These are phyloP conservation scores for Colletotrichum lupini DNA, from an alignment of 2,329 filamentous ascomycete genomes.

Conservation along the genomic window DNA sequence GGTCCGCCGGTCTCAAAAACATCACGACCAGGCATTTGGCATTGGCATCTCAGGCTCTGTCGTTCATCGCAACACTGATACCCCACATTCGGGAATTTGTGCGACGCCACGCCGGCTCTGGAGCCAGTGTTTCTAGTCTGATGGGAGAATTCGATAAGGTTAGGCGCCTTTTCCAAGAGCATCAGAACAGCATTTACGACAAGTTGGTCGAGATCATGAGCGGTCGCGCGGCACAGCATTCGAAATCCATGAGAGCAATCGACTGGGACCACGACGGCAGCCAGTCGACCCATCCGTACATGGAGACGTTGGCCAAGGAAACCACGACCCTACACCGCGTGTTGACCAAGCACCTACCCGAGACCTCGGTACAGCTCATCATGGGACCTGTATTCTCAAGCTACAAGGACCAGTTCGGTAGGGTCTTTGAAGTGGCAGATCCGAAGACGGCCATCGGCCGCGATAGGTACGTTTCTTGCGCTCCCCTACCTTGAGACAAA, in stretches of 20 bases:
- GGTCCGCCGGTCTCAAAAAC: slow-evolving; percentile 90
- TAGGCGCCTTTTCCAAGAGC: slow-evolving; percentile 84
- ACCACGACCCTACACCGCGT: slow-evolving; percentile 87
- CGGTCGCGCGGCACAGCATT: slow-evolving; percentile 77
- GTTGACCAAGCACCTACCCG: slow-evolving; percentile 82
- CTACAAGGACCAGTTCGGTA: slow-evolving; percentile 83
- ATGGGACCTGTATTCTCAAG: slow-evolving; percentile 87
- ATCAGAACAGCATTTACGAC: slow-evolving; percentile 90
- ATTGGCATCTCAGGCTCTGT: slow-evolving; percentile 87
- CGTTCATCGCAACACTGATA: slow-evolving; percentile 87
- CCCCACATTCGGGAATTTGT: slow-evolving; percentile 94
- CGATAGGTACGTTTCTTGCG: slow-evolving; percentile 69
- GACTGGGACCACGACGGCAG: slow-evolving; percentile 73
- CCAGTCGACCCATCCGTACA: slow-evolving; percentile 71
- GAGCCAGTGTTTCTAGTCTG: slow-evolving; percentile 64
- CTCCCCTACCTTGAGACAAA: background rate
- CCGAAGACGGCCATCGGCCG: slow-evolving; percentile 76
- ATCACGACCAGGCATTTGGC: slow-evolving; percentile 97
- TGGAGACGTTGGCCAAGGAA: slow-evolving; percentile 89
- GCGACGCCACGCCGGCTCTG: slow-evolving; percentile 75
- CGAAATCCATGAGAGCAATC: slow-evolving; percentile 78
- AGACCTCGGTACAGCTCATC: slow-evolving; percentile 81
- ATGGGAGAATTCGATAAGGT: slow-evolving; percentile 92
- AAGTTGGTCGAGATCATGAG: slow-evolving; percentile 95
- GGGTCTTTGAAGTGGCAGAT: slow-evolving; percentile 73